These are phyloP conservation scores for Coemansia sp. DNA, from an alignment of 192 early-diverging fungal genomes.

Conservation along the genomic window DNA sequence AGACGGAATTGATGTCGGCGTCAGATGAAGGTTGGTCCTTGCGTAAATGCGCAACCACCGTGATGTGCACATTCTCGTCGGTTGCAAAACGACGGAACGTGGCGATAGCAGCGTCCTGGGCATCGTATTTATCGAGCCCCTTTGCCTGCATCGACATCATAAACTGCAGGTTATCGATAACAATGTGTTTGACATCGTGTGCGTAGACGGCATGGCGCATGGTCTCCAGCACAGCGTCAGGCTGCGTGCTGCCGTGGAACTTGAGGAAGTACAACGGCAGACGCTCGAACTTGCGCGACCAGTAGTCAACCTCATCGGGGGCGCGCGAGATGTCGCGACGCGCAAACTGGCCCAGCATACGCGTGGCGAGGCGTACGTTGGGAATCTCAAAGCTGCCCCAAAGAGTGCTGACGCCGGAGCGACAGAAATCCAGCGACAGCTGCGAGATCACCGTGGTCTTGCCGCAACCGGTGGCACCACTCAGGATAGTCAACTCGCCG, in stretches of 20 bases:
- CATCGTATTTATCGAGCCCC: conserved; percentile 63
- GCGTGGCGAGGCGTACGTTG: conserved; percentile 65
- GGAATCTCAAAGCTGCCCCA: conserved; percentile 80
- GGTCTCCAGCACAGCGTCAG: conserved; percentile 63
- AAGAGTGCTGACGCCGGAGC: conserved; percentile 66
- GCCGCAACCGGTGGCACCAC: conserved; percentile 69
- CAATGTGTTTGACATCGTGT: conserved; percentile 69
- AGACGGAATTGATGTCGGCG: conserved; percentile 68
- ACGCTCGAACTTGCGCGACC: conserved; percentile 67
- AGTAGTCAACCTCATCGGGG: conserved; percentile 58
- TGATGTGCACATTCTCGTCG: conserved; percentile 67
- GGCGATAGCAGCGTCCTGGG: conserved; percentile 67
- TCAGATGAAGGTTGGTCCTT: conserved; percentile 61
- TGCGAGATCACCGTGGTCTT: conserved; percentile 76
- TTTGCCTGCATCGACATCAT: conserved; percentile 70
- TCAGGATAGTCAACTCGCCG: conserved; percentile 70
- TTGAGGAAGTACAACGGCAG: conserved; percentile 73
- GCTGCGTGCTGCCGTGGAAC: conserved; percentile 71
- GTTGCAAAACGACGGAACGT: conserved; percentile 68
- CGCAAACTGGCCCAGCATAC: conserved; percentile 69
- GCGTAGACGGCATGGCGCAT: conserved; percentile 69
- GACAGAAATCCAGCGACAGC: conserved; percentile 68
- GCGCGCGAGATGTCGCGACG: conserved; percentile 55
- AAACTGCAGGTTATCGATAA: conserved; percentile 77
- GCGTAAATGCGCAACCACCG: conserved; percentile 70